phyloP scores from a whole-genome alignment of 148 eudicot genomes.

The Amaranthus cruentus region DNA sequence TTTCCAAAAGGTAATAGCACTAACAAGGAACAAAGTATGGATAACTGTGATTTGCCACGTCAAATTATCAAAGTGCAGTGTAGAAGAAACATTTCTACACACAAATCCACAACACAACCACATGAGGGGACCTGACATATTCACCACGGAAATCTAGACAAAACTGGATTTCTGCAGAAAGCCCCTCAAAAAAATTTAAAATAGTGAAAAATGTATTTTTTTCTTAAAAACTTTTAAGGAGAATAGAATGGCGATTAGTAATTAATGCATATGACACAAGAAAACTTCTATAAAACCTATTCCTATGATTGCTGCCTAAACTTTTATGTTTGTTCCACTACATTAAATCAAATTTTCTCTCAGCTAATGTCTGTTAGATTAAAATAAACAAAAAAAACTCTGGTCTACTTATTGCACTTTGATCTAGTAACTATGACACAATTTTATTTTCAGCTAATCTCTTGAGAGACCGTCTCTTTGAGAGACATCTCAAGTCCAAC shows the following conservation, averaged over 20 bases:
- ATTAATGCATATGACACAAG: neutral
- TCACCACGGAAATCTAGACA: neutral
- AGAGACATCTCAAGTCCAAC: too few relatives aligned
- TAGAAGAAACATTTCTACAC: neutral
- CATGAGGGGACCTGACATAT: neutral
- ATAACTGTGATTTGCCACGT: neutral
- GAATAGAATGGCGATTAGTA: neutral
- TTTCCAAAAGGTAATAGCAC: neutral
- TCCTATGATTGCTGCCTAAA: neutral
- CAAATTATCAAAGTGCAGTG: neutral
- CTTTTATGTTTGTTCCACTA: neutral
- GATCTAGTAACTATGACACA: too few relatives aligned
- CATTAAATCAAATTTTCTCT: neutral
- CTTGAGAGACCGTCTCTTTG: too few relatives aligned
- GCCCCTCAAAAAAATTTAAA: neutral
- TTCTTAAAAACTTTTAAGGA: neutral
- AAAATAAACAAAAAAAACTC: too few relatives aligned
- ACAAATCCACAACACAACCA: neutral
- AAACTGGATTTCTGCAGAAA: neutral
- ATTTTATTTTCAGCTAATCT: too few relatives aligned
- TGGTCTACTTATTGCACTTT: too few relatives aligned
- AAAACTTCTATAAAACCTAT: too few relatives aligned
- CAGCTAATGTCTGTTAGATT: neutral
- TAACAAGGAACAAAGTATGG: neutral
- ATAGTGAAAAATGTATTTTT: neutral